Evolutionary conservation across 2,329 filamentous ascomycete species (phyloP), one percentile per base, ranked within the genome.

Genomic region (Ophidiomyces ophidiicola): DNA sequence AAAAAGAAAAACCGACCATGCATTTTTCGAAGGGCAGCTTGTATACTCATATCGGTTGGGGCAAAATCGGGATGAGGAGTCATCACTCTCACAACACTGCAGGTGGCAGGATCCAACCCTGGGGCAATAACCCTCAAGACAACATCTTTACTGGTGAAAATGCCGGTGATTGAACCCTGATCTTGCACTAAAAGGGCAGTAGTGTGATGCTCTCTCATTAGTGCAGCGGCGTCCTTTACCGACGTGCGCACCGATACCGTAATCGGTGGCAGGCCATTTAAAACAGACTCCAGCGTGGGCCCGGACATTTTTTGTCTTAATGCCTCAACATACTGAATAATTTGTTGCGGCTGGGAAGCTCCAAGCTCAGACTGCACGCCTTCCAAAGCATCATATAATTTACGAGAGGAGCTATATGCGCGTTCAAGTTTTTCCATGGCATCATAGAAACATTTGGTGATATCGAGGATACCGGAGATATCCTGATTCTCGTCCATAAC

Each of bases 401-500:
- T 94, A 51, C 90, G 78, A n/a, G 90, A 98, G 11, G 90, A 96
- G 48, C 85, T 86, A 61, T 98, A 98, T 36, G 90, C 90, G 36
- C 90, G 81, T 69, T 98, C 90, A 44, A 98, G 69, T 70, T 98
- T 98, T 70, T 98, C 90, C 90, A 98, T 98, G 30, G 90, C 90
- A 64, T 98, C 90, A 64, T 98, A 98, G 64, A 98, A 98, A 66
- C 90, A 98, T 66, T 96, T 98, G 42, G 90, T 98, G 53, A 98
- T 98, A 62, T 98, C 90, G 39, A 98, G 69, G 50, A 98, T 87
- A 68, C 90, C 90, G 5, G 87, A 93, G 46, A 98, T 98, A 57
- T 98, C 88, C 64, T 98, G 90, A 62, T 98, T 96, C 69, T 98
- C 90, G 63, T 98, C 90, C 90, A 98, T 98, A 49, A 98, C 90